Base-by-base conservation (phyloP, 805 yeast genomes). In the Candida qinlingensis region DNA sequence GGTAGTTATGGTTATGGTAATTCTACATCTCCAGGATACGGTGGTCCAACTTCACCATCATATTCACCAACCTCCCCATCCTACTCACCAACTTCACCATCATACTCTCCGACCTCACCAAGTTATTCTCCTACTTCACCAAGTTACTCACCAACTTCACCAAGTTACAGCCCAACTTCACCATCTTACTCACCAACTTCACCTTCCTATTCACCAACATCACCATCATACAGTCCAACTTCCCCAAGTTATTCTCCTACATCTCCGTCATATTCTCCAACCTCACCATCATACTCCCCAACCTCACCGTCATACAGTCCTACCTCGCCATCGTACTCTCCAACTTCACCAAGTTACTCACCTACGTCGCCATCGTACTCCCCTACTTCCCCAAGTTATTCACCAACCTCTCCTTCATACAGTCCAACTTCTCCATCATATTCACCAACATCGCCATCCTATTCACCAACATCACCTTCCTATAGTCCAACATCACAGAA, bases 221-320 rank as follows among this genome's bases (percentile, higher is more conserved):
- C 85, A 4, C 89, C 90, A 61, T 55, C 71, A 1, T 87, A 87
- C 61, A 75, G 85, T 0, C 95, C 96, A 54, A 87, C 96, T 0
- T 83, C 94, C 0, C 97, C 97, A 54, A 60, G 69, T 7, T 85
- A 84, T 60, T 72, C 80, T 0, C 94, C 94, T 46, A 84, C 91
- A 0, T 80, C 89, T 0, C 94, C 95, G 57, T 60, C 73, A 12
- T 85, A 84, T 66, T 71, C 80, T 0, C 89, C 88, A 44, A 80
- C 87, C 3, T 77, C 84, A 2, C 91, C 80, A 61, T 67, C 58
- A 2, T 90, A 89, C 67, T 75, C 85, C 1, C 96, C 97, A 46
- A 88, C 94, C 1, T 80, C 87, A 6, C 92, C 94, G 56, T 54
- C 67, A 3, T 80, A 80, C 59, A 67, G 75, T 0, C 84, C 85